phyloP scores from a whole-genome alignment of 1,139 yeast species.

The Pichia sp. region DNA sequence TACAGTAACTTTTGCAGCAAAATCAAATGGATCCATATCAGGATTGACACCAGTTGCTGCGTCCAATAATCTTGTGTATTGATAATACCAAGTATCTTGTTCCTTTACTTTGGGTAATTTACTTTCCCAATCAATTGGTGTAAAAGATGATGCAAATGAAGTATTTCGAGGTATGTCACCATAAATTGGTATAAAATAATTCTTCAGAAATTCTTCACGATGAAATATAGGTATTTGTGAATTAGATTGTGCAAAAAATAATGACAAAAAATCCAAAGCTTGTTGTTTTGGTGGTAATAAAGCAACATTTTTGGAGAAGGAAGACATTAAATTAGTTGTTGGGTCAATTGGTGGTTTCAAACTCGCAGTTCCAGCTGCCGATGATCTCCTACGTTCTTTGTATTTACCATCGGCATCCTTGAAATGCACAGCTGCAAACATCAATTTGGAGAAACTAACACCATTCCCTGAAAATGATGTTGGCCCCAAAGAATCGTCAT shows the following conservation, averaged over 20 bases:
- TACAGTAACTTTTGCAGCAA: constrained; percentile 37
- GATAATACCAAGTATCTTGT: constrained; percentile 43
- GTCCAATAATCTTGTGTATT: constrained; percentile 30
- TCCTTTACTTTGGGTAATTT: constrained; percentile 24
- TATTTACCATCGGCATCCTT: constrained; percentile 25
- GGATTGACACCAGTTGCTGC: constrained; percentile 25
- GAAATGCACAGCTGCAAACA: constrained; percentile 70
- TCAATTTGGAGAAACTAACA: constrained; percentile 65
- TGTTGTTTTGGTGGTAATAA: constrained; percentile 60
- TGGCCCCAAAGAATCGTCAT: constrained; percentile 5
- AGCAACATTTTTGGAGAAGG: constrained; percentile 18
- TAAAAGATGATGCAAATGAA: constrained; percentile 56
- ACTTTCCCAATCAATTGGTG: constrained; percentile 38
- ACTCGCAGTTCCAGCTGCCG: not conserved
- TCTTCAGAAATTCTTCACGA: constrained; percentile 62
- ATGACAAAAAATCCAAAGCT: constrained; percentile 61
- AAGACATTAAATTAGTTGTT: constrained; percentile 18
- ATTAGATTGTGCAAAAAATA: constrained; percentile 73
- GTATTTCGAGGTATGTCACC: constrained; percentile 54
- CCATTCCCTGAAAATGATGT: constrained; percentile 10
- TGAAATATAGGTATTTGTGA: constrained; percentile 78
- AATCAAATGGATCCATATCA: constrained; percentile 26
- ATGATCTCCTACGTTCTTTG: constrained; percentile 9
- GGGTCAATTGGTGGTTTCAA: constrained; percentile 24
- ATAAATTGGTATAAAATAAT: constrained; percentile 70